These are phyloP conservation scores for Crucibulum laeve DNA, from an alignment of 768 basidiomycete genomes.

Conservation along the genomic window DNA sequence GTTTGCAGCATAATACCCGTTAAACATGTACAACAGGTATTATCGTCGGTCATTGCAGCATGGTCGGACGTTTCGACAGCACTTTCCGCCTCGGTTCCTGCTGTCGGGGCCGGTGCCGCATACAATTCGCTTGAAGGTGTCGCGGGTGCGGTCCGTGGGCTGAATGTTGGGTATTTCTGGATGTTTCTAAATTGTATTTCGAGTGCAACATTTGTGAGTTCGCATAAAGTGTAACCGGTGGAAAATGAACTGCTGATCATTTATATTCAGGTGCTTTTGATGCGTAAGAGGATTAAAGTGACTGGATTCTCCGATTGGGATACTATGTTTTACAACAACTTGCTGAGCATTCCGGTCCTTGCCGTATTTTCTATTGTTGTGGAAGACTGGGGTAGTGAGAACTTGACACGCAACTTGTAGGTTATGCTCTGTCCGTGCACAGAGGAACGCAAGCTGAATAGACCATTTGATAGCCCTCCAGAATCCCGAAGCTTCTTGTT, in stretches of 20 bases:
- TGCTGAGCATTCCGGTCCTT: constrained; percentile 90
- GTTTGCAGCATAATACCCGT: not conserved
- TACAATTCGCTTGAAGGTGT: constrained; percentile 33
- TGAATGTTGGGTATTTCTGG: constrained; percentile 91
- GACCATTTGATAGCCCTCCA: constrained; percentile 55
- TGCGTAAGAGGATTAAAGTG: constrained; percentile 94
- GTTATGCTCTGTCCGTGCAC: constrained; percentile 20
- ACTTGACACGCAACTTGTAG: constrained; percentile 84
- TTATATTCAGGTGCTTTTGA: constrained; percentile 87
- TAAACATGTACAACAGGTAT: constrained; percentile 44
- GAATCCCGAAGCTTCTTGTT: constrained; percentile 77
- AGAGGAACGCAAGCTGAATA: constrained; percentile 1
- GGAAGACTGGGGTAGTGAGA: constrained; percentile 87
- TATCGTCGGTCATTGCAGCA: constrained; percentile 96
- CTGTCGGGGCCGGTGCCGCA: constrained; percentile 26
- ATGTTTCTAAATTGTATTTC: constrained; percentile 91
- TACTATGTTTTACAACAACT: constrained; percentile 98
- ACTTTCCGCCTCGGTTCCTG: constrained; percentile 29
- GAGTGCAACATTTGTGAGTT: constrained; percentile 84
- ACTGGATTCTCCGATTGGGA: constrained; percentile 98
- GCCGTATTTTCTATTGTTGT: constrained; percentile 74
- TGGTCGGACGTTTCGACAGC: constrained; percentile 76
- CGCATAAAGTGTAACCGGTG: constrained; percentile 1
- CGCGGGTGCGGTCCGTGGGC: constrained; percentile 37
- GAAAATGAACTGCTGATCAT: constrained; percentile 5